Percentiles rank a stretch among this genome's conserved stretches.
Evolutionary conservation across 202 grass and related monocot species (phyloP).

Genomic region (Schoenoplectus tabernaemontani): DNA sequence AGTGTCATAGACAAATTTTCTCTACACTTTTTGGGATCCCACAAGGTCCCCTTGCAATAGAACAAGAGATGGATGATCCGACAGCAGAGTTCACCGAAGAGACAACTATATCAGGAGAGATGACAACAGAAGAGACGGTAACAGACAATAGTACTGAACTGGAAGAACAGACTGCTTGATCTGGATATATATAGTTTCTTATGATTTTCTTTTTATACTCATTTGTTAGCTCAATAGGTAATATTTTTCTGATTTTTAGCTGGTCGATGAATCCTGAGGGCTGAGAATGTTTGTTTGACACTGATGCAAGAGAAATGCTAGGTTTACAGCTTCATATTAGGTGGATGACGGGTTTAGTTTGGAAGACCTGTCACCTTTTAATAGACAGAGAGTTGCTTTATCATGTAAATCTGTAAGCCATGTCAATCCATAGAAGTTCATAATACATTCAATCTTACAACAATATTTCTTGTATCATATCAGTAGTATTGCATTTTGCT

Average conservation of each 20-base stretch:
- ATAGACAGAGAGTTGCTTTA: conserved; percentile 7
- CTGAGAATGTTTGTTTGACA: not conserved
- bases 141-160: conserved; percentile 29
- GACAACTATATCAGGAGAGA: conserved; percentile 7
- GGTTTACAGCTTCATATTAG: not conserved
- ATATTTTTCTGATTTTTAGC: conserved; percentile 10
- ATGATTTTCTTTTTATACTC: not conserved
- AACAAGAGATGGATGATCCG: conserved; percentile 16
- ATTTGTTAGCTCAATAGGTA: conserved; percentile 1
- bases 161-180: conserved; percentile 34
- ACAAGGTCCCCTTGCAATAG: conserved; percentile 42
- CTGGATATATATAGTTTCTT: conserved; percentile 23
- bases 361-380: not conserved
- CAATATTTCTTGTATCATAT: too few species aligned
- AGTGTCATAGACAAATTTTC: conserved; percentile 90
- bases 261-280: not conserved
- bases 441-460: not conserved
- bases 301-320: not conserved
- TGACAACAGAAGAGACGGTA: conserved; percentile 14
- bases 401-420: conserved; percentile 13
- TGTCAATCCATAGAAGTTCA: conserved; percentile 9
- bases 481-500: not conserved
- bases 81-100: conserved; percentile 28
- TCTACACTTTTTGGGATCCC: conserved; percentile 86
- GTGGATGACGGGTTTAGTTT: not conserved